A percentile compares a stretch with the other conserved stretches of the same genome.
These are phyloP conservation scores for Akebia trifoliata DNA, from an alignment of 164 flowering plant species.

Conservation along the genomic window DNA sequence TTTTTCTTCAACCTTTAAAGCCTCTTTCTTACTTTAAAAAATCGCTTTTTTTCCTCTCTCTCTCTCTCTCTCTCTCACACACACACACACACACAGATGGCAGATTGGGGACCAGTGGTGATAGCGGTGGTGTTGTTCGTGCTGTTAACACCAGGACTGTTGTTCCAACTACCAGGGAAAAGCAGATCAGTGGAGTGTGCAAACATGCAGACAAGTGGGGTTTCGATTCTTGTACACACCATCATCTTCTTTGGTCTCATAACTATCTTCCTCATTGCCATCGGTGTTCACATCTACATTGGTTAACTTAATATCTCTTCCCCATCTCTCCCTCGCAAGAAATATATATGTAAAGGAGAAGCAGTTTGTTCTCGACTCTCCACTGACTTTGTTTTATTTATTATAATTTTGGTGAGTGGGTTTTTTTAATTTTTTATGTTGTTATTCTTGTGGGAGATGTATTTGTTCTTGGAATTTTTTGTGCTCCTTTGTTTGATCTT, in stretches of 20 bases:
- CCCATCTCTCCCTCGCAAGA: no score
- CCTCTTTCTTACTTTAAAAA: no score
- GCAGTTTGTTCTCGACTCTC: no score
- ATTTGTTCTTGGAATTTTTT: no score
- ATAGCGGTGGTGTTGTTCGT: conserved; percentile 60
- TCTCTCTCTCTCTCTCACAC: neutral
- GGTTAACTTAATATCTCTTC: conserved; percentile 16
- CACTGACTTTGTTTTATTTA: no score
- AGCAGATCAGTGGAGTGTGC: conserved; percentile 42
- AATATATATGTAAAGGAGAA: no score
- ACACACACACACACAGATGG: conserved; percentile 22
- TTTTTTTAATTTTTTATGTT: no score
- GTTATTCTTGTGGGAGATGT: no score
- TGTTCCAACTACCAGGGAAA: conserved; percentile 59
- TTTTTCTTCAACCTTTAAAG: no score
- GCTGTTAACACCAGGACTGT: conserved; percentile 52
- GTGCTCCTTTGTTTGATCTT: no score
- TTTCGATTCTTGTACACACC: conserved; percentile 55
- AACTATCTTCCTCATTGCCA: conserved; percentile 49
- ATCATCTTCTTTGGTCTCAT: conserved; percentile 55
- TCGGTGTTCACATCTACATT: conserved; percentile 51
- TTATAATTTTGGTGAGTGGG: no score
- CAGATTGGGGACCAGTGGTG: conserved; percentile 67
- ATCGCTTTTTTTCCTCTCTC: neutral
- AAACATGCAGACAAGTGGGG: conserved; percentile 54